A percentile compares a stretch with the other conserved stretches of the same genome.
phyloP scores from a whole-genome alignment of 2,329 filamentous ascomycete species.

The Paramyrothecium sp. region DNA sequence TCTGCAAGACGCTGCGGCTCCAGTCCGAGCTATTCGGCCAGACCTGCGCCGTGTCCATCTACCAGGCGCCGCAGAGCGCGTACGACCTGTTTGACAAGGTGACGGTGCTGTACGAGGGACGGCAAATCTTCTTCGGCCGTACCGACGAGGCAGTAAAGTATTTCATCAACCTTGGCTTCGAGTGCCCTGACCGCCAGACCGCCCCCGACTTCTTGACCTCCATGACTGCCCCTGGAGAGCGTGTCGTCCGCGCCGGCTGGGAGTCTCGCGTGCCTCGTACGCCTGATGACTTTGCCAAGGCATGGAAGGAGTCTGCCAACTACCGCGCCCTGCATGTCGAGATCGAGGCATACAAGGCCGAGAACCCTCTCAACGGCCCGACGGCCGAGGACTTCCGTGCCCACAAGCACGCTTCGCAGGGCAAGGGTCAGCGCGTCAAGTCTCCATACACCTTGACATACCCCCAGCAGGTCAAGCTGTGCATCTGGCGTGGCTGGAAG shows the following conservation, averaged over 20 bases:
- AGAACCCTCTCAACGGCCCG: constrained; percentile 19
- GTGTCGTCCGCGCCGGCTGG: constrained; percentile 28
- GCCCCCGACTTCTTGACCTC: constrained; percentile 65
- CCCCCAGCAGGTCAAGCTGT: constrained; percentile 42
- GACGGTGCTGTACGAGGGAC: constrained; percentile 64
- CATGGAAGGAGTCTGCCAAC: constrained; percentile 27
- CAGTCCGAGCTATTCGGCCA: constrained; percentile 22
- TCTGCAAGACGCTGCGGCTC: constrained; percentile 20
- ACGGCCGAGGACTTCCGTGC: constrained; percentile 21
- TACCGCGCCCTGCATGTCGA: constrained; percentile 13
- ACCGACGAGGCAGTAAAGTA: constrained; percentile 56
- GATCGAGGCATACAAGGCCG: constrained; percentile 30
- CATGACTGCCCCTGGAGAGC: constrained; percentile 39
- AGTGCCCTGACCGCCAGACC: constrained; percentile 61
- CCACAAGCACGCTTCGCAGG: constrained; percentile 21
- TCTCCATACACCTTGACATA: constrained; percentile 49
- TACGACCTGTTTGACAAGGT: constrained; percentile 68
- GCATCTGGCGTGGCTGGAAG: constrained; percentile 37
- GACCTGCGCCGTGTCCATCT: constrained; percentile 38
- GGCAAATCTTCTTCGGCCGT: constrained; percentile 64
- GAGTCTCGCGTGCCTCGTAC: constrained; percentile 32
- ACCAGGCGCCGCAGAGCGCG: constrained; percentile 61
- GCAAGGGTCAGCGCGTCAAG: constrained; percentile 36
- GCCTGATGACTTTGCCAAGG: constrained; percentile 34
- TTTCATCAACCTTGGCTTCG: constrained; percentile 62